A percentile compares a stretch with the other conserved stretches of the same genome.
These are phyloP conservation scores for Chlamydomonas sp. DNA, from an alignment of 139 green algal species.

Conservation along the genomic window DNA sequence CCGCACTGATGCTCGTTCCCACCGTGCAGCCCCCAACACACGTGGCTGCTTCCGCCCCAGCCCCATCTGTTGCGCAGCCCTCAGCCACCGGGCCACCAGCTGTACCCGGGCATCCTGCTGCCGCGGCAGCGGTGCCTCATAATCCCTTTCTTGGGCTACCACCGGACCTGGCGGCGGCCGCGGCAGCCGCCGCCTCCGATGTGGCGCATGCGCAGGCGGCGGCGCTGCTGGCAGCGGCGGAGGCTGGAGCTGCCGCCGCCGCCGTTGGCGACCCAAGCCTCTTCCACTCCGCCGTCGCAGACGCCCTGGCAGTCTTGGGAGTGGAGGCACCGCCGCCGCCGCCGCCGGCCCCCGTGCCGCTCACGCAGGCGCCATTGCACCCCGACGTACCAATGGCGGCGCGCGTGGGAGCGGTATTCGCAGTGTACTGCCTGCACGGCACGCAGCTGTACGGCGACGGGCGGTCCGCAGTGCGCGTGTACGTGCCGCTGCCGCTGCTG, in stretches of 20 bases:
- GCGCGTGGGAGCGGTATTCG: slow-evolving; percentile 5
- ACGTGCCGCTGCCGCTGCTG: slow-evolving; percentile 36
- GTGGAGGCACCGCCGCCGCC: no score
- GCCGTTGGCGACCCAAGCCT: neutral
- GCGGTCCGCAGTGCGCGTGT: neutral
- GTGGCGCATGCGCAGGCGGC: neutral
- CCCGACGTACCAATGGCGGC: slow-evolving; percentile 31
- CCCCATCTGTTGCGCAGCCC: no score
- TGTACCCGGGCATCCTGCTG: no score
- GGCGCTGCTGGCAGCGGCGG: neutral
- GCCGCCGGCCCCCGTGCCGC: neutral
- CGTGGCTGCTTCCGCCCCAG: no score
- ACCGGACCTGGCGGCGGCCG: neutral
- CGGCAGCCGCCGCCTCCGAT: neutral
- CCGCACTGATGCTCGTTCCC: no score
- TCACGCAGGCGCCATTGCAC: neutral
- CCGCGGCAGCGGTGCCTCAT: no score
- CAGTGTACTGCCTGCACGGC: slow-evolving; percentile 28
- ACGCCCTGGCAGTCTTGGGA: no score
- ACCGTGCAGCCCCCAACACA: no score
- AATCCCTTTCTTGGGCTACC: no score
- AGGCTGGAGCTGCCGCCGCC: no score
- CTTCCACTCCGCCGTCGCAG: no score
- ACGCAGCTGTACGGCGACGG: slow-evolving; percentile 7
- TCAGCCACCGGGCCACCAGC: no score